These are phyloP conservation scores for Rhododendron molle DNA, from an alignment of 148 eudicot genomes.

Conservation along the genomic window DNA sequence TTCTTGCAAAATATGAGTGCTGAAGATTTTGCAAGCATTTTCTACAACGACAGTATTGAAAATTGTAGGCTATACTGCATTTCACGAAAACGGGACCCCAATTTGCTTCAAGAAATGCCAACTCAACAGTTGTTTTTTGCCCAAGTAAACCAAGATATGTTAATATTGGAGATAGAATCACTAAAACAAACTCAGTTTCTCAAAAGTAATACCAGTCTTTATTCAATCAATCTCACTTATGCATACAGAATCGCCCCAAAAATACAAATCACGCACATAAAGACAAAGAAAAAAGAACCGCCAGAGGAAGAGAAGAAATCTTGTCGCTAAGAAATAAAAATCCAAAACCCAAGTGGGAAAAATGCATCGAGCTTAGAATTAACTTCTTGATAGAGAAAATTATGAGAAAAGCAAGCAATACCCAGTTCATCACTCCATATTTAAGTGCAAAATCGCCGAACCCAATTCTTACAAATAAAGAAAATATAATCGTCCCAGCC, in stretches of 20 bases:
- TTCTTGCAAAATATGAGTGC: neutral
- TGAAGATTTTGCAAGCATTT: neutral
- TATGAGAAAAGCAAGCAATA: neutral
- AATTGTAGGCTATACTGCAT: neutral
- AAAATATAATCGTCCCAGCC: neutral
- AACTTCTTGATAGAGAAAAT: neutral
- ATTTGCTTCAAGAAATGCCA: neutral
- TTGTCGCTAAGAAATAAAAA: neutral
- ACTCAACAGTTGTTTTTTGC: neutral
- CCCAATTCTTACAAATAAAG: neutral
- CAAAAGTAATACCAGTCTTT: neutral
- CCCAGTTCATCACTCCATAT: neutral
- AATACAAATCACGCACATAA: neutral
- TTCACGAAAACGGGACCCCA: neutral
- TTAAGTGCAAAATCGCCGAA: neutral
- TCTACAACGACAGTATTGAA: neutral
- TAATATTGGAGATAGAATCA: neutral
- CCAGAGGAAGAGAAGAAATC: neutral
- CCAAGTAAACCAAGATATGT: neutral
- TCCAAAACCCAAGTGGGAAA: neutral
- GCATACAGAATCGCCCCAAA: neutral
- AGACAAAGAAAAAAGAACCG: neutral
- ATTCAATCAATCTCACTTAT: neutral
- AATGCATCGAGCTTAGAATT: neutral
- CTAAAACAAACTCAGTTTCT: neutral